Conservation (phyloP, 768 basidiomycete species). For the Pleurotus tuoliensis region DNA sequence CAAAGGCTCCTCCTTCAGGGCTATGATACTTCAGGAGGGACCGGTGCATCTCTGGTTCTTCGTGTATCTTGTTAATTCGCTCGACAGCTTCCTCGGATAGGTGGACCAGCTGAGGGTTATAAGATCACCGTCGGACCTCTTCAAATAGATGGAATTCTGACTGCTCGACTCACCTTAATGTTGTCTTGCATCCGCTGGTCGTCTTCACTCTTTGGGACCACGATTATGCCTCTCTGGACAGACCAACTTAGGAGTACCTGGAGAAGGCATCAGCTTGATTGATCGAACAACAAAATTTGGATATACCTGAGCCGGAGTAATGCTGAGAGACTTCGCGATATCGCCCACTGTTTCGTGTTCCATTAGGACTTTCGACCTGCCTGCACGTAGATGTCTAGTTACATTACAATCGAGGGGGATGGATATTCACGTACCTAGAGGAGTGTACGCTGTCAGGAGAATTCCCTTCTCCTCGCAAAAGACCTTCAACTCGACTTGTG, state of each 20-base stretch:
- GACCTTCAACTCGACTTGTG: slow-evolving; percentile 42
- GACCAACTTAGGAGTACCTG: slow-evolving; percentile 70
- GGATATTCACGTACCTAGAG: slow-evolving; percentile 26
- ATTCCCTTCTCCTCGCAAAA: slow-evolving; percentile 50
- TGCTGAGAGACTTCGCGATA: neutral
- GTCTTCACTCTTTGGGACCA: slow-evolving; percentile 61
- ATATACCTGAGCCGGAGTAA: neutral
- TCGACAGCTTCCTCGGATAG: neutral
- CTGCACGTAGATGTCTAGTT: neutral
- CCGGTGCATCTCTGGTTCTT: slow-evolving; percentile 2
- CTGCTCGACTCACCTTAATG: slow-evolving; percentile 27
- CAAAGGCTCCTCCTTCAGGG: neutral
- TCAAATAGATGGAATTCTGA: neutral
- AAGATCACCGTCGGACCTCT: slow-evolving; percentile 6
- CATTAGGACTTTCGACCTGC: neutral
- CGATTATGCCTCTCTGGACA: slow-evolving; percentile 55
- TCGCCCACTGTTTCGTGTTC: neutral
- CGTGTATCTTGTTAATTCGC: neutral
- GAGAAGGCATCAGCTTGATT: neutral
- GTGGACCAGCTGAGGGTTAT: neutral
- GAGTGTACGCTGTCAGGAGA: slow-evolving; percentile 46
- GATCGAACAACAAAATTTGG: too few species aligned
- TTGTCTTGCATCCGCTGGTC: slow-evolving; percentile 43
- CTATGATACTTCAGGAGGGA: slow-evolving; percentile 3
- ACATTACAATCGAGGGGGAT: neutral